Evolutionary conservation across 2,329 filamentous ascomycete genomes (phyloP), one percentile per base, ranked within the genome.

Genomic region (Aspergillus latus): DNA sequence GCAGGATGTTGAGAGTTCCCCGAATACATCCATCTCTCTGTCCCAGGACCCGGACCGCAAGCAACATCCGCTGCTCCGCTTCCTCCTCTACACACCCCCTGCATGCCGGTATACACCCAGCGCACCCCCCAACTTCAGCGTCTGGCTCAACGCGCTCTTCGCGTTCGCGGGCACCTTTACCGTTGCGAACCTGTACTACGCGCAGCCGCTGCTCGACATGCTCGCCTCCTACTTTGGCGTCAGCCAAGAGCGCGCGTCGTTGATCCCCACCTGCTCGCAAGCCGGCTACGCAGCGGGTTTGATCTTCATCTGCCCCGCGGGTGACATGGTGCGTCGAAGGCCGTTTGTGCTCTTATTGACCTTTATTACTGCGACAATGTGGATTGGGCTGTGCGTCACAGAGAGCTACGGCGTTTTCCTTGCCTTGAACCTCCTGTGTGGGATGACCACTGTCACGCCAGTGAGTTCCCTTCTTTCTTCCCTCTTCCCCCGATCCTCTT

Each of bases 171-270:
- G 75, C 5, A 70, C 68, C 2, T 70, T 71, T 52, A 71, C 68
- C 0, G 89, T 92, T 5, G 89, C 89, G 15, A 92, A 92, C 63
- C 76, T 93, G 2, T 93, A 93, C 74, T 92, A 93, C 72, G 89
- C 83, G 57, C 89, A 92, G 65, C 88, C 90, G 0, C 89, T 93
- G 47, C 76, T 93, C 26, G 90, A 92, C 67, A 83, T 88, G 49
- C 80, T 94, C 40, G 89, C 90, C 0, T 70, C 78, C 8, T 86
- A 88, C 13, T 93, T 94, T 66, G 66, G 81, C 52, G 86, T 93
- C 47, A 81, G 80, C 7, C 88, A 90, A 65, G 88, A 90, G 65
- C 78, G 81, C 52, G 84, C 89, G 0, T 78, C 83, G 4, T 73
- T 84, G 40, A 85, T 93, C 26, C 88, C 90, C 1, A 93, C 90